These are phyloP conservation scores for Coemansia erecta DNA, from an alignment of 192 early-diverging fungal genomes.

Conservation along the genomic window DNA sequence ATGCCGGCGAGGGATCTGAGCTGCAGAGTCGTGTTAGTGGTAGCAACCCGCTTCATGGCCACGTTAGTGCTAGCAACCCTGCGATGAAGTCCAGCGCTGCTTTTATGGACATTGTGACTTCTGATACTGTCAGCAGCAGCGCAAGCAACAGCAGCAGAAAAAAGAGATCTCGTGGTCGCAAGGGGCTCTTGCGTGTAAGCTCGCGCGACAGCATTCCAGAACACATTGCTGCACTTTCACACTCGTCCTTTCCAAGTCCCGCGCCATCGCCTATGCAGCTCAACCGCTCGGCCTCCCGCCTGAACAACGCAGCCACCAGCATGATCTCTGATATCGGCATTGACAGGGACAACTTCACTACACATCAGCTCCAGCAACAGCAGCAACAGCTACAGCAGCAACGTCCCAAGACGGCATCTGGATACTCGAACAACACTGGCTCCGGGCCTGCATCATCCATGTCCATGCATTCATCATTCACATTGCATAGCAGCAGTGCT, in stretches of 20 bases:
- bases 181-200: conserved; percentile 29
- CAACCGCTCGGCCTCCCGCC: conserved; percentile 30
- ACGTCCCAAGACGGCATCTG: conserved; percentile 44
- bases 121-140: conserved; percentile 1
- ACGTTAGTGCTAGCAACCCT: neutral
- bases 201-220: conserved; percentile 51
- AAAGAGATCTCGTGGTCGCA: conserved; percentile 28
- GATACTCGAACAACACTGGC: conserved; percentile 3
- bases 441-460: conserved; percentile 2
- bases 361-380: conserved; percentile 6
- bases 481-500: conserved; percentile 16
- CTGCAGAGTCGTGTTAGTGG: conserved; percentile 10
- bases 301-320: conserved; percentile 12
- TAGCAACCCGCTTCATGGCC: conserved; percentile 9
- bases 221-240: conserved; percentile 50
- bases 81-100: neutral
- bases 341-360: conserved; percentile 7
- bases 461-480: conserved; percentile 3
- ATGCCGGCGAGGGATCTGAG: conserved; percentile 11
- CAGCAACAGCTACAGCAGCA: conserved; percentile 19
- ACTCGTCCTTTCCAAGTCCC: conserved; percentile 51
- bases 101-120: conserved; percentile 2
- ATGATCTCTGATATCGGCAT: neutral
- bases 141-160: conserved; percentile 15
- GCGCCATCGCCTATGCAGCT: conserved; percentile 29